Base-by-base conservation (phyloP, 768 basidiomycete genomes). In the Suillus brevipes region DNA sequence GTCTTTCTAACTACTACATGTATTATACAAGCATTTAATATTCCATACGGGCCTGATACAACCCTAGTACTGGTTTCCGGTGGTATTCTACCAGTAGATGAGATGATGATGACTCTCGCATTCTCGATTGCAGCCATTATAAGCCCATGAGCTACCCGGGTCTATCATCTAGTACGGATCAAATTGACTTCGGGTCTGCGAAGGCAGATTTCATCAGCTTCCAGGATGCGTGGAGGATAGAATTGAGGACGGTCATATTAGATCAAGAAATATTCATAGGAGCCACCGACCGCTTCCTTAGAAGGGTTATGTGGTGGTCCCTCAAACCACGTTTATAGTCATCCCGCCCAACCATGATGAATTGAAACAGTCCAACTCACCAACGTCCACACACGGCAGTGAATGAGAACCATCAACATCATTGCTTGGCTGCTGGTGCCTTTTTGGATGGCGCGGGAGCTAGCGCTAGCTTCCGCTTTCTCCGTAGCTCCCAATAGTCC, bases 221-320 rank as follows among this genome's bases (percentile, higher is more conserved):
- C 49, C 34, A 4, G 34, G 8, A n/a, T 43, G 28, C 36, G 31
- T 20, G 13, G 1, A 20, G 1, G 5, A 16, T 38, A 63, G 31
- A n/a, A 9, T 56, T 16, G 78, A 38, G 52, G 25, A 56, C 31
- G 56, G 84, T 94, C 92, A 93, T 89, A 93, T 94, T 94, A 94
- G 92, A 94, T 94, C 92, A 94, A 94, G 92, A 83, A 82, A 75
- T 67, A 76, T 77, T 86, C 91, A 87, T 47, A 16, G 87, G 83
- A 81, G 10, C 57, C 77, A 74, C 83, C 89, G 75, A 69, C 78
- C 74, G 69, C 72, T 73, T 75, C 66, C 55, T 55, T 66, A 69
- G 73, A 70, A 71, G 71, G 64, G 42, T 66, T 64, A 55, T 13
- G 64, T 38, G 71, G 78, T 87, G 89, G 80, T 88, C 85, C 86